Evolutionary conservation across 2,329 filamentous ascomycete species (phyloP).

Genomic region (Trichoderma polysporum): DNA sequence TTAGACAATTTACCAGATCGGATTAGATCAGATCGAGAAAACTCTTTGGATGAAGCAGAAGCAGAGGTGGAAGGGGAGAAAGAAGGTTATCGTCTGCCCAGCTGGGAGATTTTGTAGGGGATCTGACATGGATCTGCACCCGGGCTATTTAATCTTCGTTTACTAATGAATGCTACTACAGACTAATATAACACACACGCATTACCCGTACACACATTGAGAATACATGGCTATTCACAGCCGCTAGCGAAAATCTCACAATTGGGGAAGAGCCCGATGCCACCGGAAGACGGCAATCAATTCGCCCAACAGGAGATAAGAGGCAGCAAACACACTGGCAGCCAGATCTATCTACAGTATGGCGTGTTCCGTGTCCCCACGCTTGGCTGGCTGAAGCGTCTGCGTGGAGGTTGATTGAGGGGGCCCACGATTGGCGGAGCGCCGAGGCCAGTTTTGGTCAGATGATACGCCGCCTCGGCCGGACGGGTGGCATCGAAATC

Average conservation of each 20-base stretch:
- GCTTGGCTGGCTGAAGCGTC: slow-evolving; percentile 7
- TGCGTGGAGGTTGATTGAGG: background rate
- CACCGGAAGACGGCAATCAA: background rate
- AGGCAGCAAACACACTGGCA: background rate
- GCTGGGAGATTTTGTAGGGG: slow-evolving; percentile 1
- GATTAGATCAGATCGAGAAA: slow-evolving; percentile 1
- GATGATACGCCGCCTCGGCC: slow-evolving; percentile 15
- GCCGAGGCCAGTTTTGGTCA: slow-evolving; percentile 12
- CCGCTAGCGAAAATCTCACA: background rate
- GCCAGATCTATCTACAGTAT: background rate
- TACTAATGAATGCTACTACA: no score
- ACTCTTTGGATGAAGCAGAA: background rate
- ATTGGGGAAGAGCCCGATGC: background rate
- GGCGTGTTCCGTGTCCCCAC: background rate
- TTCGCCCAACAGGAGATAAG: slow-evolving; percentile 4
- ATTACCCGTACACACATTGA: no score
- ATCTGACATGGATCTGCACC: slow-evolving; percentile 1
- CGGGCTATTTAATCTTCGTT: background rate
- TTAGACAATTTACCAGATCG: background rate
- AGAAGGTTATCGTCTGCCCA: background rate
- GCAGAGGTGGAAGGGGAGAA: background rate
- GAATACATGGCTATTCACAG: no score
- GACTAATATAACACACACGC: background rate
- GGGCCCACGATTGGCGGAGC: slow-evolving; percentile 4
- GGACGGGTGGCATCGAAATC: background rate